Evolutionary conservation across 164 flowering plant species (phyloP).

Genomic region (Macadamia tetraphylla): DNA sequence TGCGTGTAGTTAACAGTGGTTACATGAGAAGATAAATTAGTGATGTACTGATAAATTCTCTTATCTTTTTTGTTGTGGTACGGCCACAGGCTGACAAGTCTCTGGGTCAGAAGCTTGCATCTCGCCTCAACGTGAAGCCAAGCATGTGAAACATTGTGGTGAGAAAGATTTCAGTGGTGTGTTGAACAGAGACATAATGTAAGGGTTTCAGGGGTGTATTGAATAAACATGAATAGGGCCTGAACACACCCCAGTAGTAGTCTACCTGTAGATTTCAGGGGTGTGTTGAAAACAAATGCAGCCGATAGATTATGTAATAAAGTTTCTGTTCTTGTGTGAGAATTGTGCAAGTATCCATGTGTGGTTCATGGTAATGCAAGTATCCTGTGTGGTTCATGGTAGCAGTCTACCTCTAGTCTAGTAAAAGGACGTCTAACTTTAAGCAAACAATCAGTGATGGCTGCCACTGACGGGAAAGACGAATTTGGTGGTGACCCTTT

Average conservation of each 20-base stretch:
- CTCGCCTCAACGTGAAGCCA: constrained; percentile 76
- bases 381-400: too few relatives aligned
- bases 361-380: too few relatives aligned
- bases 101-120: constrained; percentile 80
- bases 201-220: not conserved
- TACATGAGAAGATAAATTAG: too few relatives aligned
- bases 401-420: too few relatives aligned
- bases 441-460: too few relatives aligned
- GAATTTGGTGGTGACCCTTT: too few relatives aligned
- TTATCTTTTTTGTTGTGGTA: not conserved
- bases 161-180: constrained; percentile 14
- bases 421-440: too few relatives aligned
- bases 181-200: not conserved
- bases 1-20: too few relatives aligned
- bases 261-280: not conserved
- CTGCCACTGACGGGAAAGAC: too few relatives aligned
- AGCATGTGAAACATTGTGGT: constrained; percentile 34
- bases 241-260: not conserved
- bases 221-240: not conserved
- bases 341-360: too few relatives aligned
- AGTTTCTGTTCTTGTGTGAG: not conserved
- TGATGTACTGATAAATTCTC: too few relatives aligned
- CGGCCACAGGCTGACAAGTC: constrained; percentile 65
- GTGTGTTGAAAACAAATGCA: too few relatives aligned
- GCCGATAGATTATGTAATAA: constrained; percentile 3